Evolutionary conservation across 23 red algal species (phyloP), one percentile per base, ranked within the genome.

Genomic region (Gracilaria caudata): DNA sequence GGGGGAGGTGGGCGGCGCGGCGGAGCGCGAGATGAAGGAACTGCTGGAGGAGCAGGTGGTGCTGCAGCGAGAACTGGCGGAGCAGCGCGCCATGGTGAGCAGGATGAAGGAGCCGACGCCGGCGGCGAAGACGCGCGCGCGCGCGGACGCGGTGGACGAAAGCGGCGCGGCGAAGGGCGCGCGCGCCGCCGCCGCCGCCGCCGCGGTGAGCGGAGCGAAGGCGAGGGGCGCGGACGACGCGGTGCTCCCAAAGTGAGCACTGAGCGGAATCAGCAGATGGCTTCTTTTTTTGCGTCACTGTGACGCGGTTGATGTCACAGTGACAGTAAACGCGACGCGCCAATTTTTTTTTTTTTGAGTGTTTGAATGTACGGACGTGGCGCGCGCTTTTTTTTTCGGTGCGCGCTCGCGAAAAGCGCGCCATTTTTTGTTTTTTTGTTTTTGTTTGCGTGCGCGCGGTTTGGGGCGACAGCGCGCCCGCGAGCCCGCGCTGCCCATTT

Each of bases 1-100:
- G 33, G 36, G 12, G 56, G 32, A 19, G 53, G 79, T 26, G 39
- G 70, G 29, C 20, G 38, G 25, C 25, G 43, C 4, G 20, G 70
- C 70, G 21, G 70, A 49, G 39, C 13, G 14, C 7, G 70, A 75
- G 4, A 75, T 47, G 70, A 38, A 47, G 43, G 33, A 23, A 20
- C 70, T 75, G 37, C 43, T 75, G 38, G 25, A 26, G 9, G 70
- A 75, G 43, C 70, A 75, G 70, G 35, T 49, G 70, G 70, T 38
- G 19, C 40, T 75, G 70, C 70, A 75, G 70, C 19, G 70, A 3
- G 70, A 75, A 24, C 70, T 75, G 70, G 70, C 39, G 43, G 70
- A 38, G 70, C 70, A 75, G 7, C 70, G 40, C 43, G 39, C 12
- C 3, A 39, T 11, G n/a, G 70, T 75, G 20, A 68, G 17, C n/a